A percentile compares a stretch with the other conserved stretches of the same genome.
Conservation (phyloP, 129 eudicot species). For the Lactuca saligna region DNA sequence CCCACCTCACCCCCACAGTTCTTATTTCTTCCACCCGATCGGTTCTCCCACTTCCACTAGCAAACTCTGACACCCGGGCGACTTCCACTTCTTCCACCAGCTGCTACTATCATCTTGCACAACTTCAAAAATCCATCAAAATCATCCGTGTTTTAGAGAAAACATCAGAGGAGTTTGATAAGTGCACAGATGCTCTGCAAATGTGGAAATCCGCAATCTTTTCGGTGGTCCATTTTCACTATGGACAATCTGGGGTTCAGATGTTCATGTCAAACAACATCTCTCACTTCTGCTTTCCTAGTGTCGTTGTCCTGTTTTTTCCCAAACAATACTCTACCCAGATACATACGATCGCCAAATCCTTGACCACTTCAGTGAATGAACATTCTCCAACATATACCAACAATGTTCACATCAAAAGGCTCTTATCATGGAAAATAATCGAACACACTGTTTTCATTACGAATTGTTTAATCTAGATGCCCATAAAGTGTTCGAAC, state of each 20-base stretch:
- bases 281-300: constrained; percentile 23
- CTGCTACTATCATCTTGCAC: background rate
- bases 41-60: no score
- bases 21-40: no score
- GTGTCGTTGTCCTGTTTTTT: constrained; percentile 16
- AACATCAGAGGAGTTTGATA: background rate
- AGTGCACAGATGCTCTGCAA: constrained; percentile 65
- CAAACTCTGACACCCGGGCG: no score
- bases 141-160: constrained; percentile 16
- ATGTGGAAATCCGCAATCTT: constrained; percentile 73
- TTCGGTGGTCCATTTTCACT: constrained; percentile 42
- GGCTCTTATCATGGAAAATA: constrained; percentile 58
- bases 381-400: constrained; percentile 76
- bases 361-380: constrained; percentile 30
- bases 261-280: constrained; percentile 32
- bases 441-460: constrained; percentile 72
- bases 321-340: constrained; percentile 13
- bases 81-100: no score
- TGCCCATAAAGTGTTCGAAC: constrained; percentile 57
- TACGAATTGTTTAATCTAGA: constrained; percentile 69
- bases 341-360: constrained; percentile 13
- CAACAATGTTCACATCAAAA: constrained; percentile 63
- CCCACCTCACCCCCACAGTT: no score
- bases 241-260: constrained; percentile 35
- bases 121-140: constrained; percentile 14